Percentiles rank a stretch among this genome's conserved stretches.
phyloP scores from a whole-genome alignment of 2,329 filamentous ascomycete species.

The Ambrosiella cleistominuta region DNA sequence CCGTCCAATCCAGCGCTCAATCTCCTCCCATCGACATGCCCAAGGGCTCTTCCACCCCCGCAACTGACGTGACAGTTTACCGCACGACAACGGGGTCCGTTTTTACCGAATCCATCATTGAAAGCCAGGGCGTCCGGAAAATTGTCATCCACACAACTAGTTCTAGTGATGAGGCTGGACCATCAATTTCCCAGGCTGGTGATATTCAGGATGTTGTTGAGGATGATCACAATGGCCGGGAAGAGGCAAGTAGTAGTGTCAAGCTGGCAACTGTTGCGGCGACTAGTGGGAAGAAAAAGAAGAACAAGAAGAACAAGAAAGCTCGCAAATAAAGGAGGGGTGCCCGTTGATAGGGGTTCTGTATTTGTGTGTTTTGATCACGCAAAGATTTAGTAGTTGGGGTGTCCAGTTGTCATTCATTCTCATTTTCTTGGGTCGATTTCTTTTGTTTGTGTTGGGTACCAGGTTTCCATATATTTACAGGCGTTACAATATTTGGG shows the following conservation, averaged over 20 bases:
- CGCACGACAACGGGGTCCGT: conserved; percentile 50
- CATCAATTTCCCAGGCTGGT: not conserved
- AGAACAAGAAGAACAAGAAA: conserved; percentile 13
- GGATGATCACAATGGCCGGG: not conserved
- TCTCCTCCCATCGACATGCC: not conserved
- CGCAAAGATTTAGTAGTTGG: not conserved
- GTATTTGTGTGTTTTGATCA: not conserved
- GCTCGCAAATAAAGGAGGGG: conserved; percentile 4
- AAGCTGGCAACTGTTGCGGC: not conserved
- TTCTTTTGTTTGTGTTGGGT: not conserved
- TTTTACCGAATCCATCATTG: conserved; percentile 63
- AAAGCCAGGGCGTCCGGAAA: conserved; percentile 57
- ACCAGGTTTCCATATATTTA: not conserved
- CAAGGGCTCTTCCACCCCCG: not conserved
- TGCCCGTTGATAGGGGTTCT: not conserved
- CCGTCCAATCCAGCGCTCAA: not conserved
- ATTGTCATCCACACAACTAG: conserved; percentile 39
- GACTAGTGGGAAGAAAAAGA: conserved; percentile 11
- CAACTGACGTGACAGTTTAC: conserved; percentile 13
- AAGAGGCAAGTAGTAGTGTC: not conserved
- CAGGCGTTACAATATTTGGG: not conserved
- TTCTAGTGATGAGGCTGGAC: conserved; percentile 19
- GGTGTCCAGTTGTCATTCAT: not conserved
- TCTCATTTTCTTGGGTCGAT: not conserved
- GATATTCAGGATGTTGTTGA: not conserved